Conservation (phyloP, 345 rosid genomes). For the Eucalyptus victrix region DNA sequence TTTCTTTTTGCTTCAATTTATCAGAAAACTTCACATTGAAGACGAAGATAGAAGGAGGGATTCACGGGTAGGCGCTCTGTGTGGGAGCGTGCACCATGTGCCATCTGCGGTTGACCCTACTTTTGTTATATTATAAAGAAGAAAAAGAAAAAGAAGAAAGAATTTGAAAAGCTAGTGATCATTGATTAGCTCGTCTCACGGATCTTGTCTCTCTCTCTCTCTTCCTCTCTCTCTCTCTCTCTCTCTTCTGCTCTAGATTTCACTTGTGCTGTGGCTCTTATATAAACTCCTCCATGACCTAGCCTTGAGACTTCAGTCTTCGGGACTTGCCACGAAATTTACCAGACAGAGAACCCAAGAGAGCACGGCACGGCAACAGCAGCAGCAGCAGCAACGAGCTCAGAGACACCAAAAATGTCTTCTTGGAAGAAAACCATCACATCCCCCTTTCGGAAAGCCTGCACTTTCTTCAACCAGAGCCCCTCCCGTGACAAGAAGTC, state of each 20-base stretch:
- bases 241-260: not conserved
- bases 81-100: conserved; percentile 33
- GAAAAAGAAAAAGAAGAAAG: not conserved
- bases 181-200: conserved; percentile 35
- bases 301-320: not conserved
- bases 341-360: not conserved
- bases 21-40: not conserved
- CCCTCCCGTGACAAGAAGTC: conserved; percentile 25
- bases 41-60: not conserved
- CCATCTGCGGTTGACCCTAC: conserved; percentile 5
- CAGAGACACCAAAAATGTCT: conserved; percentile 20
- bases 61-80: conserved; percentile 26
- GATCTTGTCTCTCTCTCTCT: conserved; percentile 49
- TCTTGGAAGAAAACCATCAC: conserved; percentile 79
- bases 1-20: not conserved
- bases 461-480: conserved; percentile 71
- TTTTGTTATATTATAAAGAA: not conserved
- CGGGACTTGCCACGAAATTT: not conserved
- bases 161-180: not conserved
- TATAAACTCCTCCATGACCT: not conserved
- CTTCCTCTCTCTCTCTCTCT: not conserved
- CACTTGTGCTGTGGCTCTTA: not conserved
- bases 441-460: conserved; percentile 69
- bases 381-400: not conserved
- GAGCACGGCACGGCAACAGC: not conserved